Conservation (phyloP, 768 basidiomycete genomes). For the Candolleomyces efflorescens region DNA sequence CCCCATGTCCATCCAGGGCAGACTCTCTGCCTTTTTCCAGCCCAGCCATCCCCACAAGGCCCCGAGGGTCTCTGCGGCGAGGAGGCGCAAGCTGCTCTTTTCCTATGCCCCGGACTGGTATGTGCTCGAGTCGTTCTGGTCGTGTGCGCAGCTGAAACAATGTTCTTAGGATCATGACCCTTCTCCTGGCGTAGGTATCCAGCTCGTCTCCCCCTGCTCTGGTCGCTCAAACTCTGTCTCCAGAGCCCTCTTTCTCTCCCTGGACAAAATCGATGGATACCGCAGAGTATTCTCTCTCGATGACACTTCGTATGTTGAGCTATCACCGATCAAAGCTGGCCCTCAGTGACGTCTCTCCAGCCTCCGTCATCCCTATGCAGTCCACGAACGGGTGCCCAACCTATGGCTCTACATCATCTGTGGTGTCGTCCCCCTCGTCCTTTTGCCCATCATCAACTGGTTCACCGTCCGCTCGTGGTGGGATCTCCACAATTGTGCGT, state of each 20-base stretch:
- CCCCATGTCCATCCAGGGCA: not conserved
- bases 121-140: no score
- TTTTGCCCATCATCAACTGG: slow-evolving; percentile 67
- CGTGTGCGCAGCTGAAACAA: no score
- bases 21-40: not conserved
- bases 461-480: slow-evolving; percentile 79
- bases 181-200: slow-evolving; percentile 55
- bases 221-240: not conserved
- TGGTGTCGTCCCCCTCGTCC: slow-evolving; percentile 50
- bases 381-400: slow-evolving; percentile 77
- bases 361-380: slow-evolving; percentile 36
- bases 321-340: slow-evolving; percentile 2
- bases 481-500: slow-evolving; percentile 76
- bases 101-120: slow-evolving; percentile 81
- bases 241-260: slow-evolving; percentile 58
- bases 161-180: slow-evolving; percentile 56
- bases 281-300: slow-evolving; percentile 72
- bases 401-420: slow-evolving; percentile 17
- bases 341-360: slow-evolving; percentile 28
- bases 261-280: slow-evolving; percentile 68
- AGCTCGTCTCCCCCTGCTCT: not conserved
- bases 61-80: slow-evolving; percentile 20
- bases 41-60: slow-evolving; percentile 1
- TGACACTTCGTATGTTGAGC: slow-evolving; percentile 63
- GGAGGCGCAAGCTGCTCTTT: slow-evolving; percentile 41